Evolutionary conservation across 2,329 filamentous ascomycete species (phyloP), one percentile per base, ranked within the genome.

Genomic region (Stagonosporopsis rhizophila): DNA sequence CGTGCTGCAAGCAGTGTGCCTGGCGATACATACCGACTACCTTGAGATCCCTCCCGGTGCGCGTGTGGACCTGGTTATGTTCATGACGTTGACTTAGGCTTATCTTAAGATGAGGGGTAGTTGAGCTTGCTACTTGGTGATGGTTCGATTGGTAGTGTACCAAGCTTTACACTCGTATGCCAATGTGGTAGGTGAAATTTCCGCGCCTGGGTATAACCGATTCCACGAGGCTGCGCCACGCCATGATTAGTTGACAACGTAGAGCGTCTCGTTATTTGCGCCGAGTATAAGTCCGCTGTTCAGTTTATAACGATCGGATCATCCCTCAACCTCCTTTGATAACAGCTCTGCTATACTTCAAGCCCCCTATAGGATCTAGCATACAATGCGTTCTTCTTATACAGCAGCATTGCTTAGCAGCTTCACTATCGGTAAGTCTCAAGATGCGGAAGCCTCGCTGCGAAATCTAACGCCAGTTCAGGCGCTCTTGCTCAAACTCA

Each of bases 401-500:
- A 23, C 34, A n/a, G 5, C 39, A 17, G 23, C 27, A 6, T 19
- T 52, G 15, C 20, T 58, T 17, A 14, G 17, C 11, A 44, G 44
- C 44, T 32, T 52, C 22, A 37, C 49, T 19, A 28, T 58, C 14
- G 49, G 55, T 53, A 49, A 1, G 40, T 45, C 5, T 35, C 1
- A n/a, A 11, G 23, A 7, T 8, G 12, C 7, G 7, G 2, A 8
- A 19, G 8, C 5, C n/a, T 4, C 14, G 12, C 4, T 8, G 4
- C 27, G 1, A 32, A 17, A n/a, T 34, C 44, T 58, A 17, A 52
- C 9, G 23, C 22, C 1, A 19, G 8, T 6, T 2, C 19, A 50
- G 46, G 47, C 30, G 38, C 42, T 48, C 19, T 52, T 44, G 54
- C 51, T 15, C 46, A 58, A 27, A 53, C 58, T 7, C 55, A 56